These are phyloP conservation scores for Acacia confusa DNA, from an alignment of 306 rosid genomes.

Conservation along the genomic window DNA sequence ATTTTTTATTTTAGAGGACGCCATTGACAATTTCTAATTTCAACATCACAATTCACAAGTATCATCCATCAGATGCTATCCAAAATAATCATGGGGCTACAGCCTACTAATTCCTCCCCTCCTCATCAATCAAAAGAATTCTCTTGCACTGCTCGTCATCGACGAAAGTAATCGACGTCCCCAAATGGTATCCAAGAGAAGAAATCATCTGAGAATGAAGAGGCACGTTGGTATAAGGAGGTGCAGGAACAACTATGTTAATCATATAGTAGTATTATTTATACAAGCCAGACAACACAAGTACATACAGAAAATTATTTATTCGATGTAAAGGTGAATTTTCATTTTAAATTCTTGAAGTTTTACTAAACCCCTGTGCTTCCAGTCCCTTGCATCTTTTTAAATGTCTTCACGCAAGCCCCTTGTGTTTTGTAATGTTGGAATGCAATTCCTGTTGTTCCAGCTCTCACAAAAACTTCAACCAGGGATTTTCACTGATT, in stretches of 20 bases:
- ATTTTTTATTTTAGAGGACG: too few relatives aligned
- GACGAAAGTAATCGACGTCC: slow-evolving; percentile 33
- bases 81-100: background rate
- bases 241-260: background rate
- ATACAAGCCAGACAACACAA: background rate
- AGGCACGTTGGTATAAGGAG: background rate
- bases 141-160: slow-evolving; percentile 29
- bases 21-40: too few relatives aligned
- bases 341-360: background rate
- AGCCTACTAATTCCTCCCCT: too few relatives aligned
- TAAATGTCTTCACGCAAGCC: background rate
- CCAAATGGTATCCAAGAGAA: background rate
- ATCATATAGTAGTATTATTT: background rate
- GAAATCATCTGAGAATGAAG: slow-evolving; percentile 2
- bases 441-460: background rate
- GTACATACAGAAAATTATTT: background rate
- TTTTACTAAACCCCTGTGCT: background rate
- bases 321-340: background rate
- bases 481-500: background rate
- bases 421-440: background rate
- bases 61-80: background rate
- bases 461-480: background rate
- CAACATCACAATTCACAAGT: background rate
- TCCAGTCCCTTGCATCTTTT: background rate
- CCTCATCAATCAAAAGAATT: background rate